Conservation (phyloP, 306 rosid species). For the Geum urbanum region DNA sequence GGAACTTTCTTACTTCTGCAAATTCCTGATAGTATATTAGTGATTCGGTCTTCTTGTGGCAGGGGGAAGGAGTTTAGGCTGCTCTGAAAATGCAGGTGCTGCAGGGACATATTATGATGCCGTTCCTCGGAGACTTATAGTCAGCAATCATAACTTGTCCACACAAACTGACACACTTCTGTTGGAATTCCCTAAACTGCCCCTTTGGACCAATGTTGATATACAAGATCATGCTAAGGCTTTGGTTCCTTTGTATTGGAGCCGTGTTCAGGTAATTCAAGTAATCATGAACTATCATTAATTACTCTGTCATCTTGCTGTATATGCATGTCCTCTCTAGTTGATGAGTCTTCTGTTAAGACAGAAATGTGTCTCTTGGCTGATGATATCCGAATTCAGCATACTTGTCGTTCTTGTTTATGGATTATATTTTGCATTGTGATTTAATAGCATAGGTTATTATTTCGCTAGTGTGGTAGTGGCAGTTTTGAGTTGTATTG, state of each 20-base stretch:
- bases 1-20: background rate
- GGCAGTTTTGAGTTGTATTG: background rate
- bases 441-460: background rate
- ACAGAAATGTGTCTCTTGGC: constrained; percentile 5
- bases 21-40: background rate
- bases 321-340: background rate
- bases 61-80: constrained; percentile 92
- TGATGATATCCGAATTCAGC: constrained; percentile 1
- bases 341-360: background rate
- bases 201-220: constrained; percentile 90
- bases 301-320: constrained; percentile 16
- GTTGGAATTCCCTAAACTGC: constrained; percentile 83
- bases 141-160: constrained; percentile 74
- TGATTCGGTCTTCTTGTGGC: constrained; percentile 11
- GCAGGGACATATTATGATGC: constrained; percentile 96
- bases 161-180: constrained; percentile 88
- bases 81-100: constrained; percentile 85
- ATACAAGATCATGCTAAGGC: constrained; percentile 90
- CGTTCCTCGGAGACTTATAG: constrained; percentile 78
- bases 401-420: background rate
- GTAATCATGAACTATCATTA: constrained; percentile 7
- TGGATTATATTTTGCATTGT: background rate
- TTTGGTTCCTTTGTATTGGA: constrained; percentile 89
- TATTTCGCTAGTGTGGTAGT: no score
- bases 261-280: constrained; percentile 88